These are phyloP conservation scores for Microdochium paspali DNA, from an alignment of 2,329 filamentous ascomycete genomes.

Conservation along the genomic window DNA sequence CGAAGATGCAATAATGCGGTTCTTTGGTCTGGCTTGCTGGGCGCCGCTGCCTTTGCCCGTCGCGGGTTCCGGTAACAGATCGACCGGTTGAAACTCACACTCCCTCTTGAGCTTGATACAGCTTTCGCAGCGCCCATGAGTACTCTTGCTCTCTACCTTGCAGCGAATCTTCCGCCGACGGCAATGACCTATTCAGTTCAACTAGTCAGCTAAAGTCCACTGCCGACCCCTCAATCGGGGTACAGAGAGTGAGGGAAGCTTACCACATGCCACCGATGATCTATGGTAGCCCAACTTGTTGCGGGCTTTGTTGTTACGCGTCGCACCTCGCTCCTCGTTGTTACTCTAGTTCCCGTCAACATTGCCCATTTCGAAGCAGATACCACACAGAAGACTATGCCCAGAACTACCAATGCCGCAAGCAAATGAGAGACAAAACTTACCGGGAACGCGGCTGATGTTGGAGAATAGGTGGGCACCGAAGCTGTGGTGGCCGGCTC, in stretches of 20 bases:
- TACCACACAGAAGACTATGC: no score
- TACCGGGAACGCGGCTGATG: no score
- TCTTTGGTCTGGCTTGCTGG: background rate
- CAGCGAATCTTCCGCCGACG: slow-evolving; percentile 90
- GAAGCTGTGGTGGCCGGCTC: no score
- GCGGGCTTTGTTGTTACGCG: slow-evolving; percentile 43
- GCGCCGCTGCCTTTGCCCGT: slow-evolving; percentile 22
- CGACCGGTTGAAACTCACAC: slow-evolving; percentile 85
- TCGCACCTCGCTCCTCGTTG: background rate
- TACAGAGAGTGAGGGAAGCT: slow-evolving; percentile 30
- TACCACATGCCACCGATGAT: slow-evolving; percentile 92
- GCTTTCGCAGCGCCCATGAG: slow-evolving; percentile 73
- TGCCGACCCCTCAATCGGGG: slow-evolving; percentile 2
- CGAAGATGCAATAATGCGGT: slow-evolving; percentile 15
- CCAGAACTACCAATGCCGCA: no score
- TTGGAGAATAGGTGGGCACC: no score
- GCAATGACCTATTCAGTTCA: slow-evolving; percentile 61
- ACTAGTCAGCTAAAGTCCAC: background rate
- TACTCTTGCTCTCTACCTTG: slow-evolving; percentile 63
- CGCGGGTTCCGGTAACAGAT: slow-evolving; percentile 50
- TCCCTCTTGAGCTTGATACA: slow-evolving; percentile 93
- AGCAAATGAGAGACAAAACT: no score
- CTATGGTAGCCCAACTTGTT: slow-evolving; percentile 95
- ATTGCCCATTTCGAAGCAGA: background rate
- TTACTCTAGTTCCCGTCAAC: background rate